Conservation (phyloP, 495 filamentous ascomycete genomes). For the Lichenothelia convexa region DNA sequence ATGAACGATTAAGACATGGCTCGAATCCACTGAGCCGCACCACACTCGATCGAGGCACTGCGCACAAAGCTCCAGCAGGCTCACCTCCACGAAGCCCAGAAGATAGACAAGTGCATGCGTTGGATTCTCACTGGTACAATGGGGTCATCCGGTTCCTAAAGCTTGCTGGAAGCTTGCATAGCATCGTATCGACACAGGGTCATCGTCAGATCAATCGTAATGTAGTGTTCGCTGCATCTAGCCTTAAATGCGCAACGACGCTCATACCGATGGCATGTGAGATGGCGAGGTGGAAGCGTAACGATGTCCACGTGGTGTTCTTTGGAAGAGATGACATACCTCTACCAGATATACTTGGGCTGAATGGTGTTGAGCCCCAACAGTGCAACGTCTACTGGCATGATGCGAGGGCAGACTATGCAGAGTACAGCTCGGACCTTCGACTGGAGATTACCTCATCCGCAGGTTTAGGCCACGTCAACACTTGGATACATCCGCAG, state of each 20-base stretch:
- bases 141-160: slow-evolving; percentile 37
- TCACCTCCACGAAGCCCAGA: neutral
- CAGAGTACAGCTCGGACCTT: slow-evolving; percentile 28
- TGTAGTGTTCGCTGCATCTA: slow-evolving; percentile 39
- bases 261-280: slow-evolving; percentile 43
- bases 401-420: slow-evolving; percentile 37
- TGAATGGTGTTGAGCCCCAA: slow-evolving; percentile 35
- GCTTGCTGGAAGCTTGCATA: slow-evolving; percentile 31
- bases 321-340: slow-evolving; percentile 35
- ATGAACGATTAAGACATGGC: neutral
- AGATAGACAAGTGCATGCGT: neutral
- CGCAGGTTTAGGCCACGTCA: slow-evolving; percentile 24
- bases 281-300: slow-evolving; percentile 37
- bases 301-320: slow-evolving; percentile 40
- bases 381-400: slow-evolving; percentile 38
- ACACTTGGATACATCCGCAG: slow-evolving; percentile 39
- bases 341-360: slow-evolving; percentile 30
- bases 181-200: slow-evolving; percentile 18
- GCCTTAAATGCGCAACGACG: slow-evolving; percentile 32
- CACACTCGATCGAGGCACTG: too few species aligned
- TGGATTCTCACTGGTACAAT: slow-evolving; percentile 29
- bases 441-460: slow-evolving; percentile 26
- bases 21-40: too few species aligned
- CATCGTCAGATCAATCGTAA: slow-evolving; percentile 27
- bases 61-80: neutral